These are phyloP conservation scores for Xylaria scruposa DNA, from an alignment of 495 filamentous ascomycete species.

Conservation along the genomic window DNA sequence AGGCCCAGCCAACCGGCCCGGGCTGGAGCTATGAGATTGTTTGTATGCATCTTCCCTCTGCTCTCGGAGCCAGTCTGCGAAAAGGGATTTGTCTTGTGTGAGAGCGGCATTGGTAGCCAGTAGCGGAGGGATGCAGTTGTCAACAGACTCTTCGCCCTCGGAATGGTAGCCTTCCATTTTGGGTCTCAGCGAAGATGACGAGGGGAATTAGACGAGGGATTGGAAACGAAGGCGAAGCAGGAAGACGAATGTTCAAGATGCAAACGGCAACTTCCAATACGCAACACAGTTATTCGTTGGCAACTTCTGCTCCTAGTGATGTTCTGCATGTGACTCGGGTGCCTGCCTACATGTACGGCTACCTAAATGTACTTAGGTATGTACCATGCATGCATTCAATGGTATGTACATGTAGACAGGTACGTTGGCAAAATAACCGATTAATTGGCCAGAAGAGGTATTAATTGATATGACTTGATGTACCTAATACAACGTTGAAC, in stretches of 20 bases:
- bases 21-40: conserved; percentile 19
- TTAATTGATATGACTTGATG: no score
- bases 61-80: conserved; percentile 51
- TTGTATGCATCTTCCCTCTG: conserved; percentile 38
- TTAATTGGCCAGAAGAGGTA: no score
- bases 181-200: background rate
- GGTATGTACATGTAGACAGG: no score
- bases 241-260: background rate
- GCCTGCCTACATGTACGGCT: background rate
- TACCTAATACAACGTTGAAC: no score
- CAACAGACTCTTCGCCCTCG: conserved; percentile 14
- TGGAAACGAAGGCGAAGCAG: background rate
- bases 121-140: background rate
- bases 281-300: no score
- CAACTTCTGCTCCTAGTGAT: no score
- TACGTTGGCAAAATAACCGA: no score
- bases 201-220: background rate
- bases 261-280: background rate
- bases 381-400: background rate
- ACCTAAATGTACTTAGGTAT: background rate
- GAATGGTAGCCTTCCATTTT: conserved; percentile 21
- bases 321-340: no score
- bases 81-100: conserved; percentile 56
- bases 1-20: conserved; percentile 31
- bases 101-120: background rate